Evolutionary conservation across 2,329 filamentous ascomycete species (phyloP).

Genomic region (Podosphaera aphanis): DNA sequence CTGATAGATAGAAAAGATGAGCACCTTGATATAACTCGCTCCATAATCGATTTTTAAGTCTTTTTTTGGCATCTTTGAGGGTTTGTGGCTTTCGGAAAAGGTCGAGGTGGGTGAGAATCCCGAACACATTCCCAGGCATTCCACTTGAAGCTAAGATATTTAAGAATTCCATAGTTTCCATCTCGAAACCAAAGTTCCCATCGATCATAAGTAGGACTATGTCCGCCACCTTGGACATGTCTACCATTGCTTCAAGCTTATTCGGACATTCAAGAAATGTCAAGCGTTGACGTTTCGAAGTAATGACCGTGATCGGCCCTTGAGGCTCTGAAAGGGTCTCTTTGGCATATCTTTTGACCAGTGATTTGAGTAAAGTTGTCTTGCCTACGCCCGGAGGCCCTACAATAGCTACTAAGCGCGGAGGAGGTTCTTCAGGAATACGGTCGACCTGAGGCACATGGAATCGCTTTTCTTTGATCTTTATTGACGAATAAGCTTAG

Average conservation of each 20-base stretch:
- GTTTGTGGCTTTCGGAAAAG: constrained; percentile 85
- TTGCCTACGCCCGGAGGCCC: constrained; percentile 90
- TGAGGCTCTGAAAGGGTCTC: constrained; percentile 76
- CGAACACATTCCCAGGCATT: constrained; percentile 97
- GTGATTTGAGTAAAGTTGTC: constrained; percentile 81
- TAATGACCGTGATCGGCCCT: constrained; percentile 86
- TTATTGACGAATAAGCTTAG: background rate
- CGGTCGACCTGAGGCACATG: constrained; percentile 95
- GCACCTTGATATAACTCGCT: constrained; percentile 91
- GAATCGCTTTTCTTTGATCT: constrained; percentile 86
- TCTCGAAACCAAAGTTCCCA: constrained; percentile 95
- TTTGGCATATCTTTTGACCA: constrained; percentile 86
- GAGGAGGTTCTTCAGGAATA: constrained; percentile 82
- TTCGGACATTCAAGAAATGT: constrained; percentile 97
- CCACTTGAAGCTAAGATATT: constrained; percentile 82
- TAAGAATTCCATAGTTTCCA: constrained; percentile 99
- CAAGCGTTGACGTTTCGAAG: constrained; percentile 79
- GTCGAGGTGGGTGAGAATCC: constrained; percentile 86
- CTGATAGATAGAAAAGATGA: constrained; percentile 88
- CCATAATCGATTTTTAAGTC: constrained; percentile 89
- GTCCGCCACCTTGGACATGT: constrained; percentile 89
- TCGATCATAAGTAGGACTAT: constrained; percentile 97
- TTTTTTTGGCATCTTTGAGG: constrained; percentile 82
- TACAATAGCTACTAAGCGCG: constrained; percentile 78
- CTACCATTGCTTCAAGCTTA: constrained; percentile 86